Evolutionary conservation across 2,329 filamentous ascomycete species (phyloP).

Genomic region (Neonectria faginata): DNA sequence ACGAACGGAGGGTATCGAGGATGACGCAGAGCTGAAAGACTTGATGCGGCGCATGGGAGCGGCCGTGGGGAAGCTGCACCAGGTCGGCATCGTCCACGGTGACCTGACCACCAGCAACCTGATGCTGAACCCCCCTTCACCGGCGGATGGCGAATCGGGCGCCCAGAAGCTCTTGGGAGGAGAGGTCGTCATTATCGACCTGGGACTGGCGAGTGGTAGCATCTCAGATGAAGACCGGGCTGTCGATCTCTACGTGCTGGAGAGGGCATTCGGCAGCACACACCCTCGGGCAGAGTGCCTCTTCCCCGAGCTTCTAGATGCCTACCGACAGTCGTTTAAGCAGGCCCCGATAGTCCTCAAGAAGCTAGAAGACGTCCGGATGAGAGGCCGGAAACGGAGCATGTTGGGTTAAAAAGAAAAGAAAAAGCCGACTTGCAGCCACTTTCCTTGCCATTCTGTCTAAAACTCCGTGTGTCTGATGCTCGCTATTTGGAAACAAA

Average conservation of each 20-base stretch:
- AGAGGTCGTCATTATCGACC: conserved; percentile 91
- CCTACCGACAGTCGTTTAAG: conserved; percentile 81
- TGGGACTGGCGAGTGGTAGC: conserved; percentile 87
- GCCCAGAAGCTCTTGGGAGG: conserved; percentile 63
- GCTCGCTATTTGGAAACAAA: conserved; percentile 49
- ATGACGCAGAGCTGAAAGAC: conserved; percentile 64
- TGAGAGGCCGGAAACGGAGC: conserved; percentile 94
- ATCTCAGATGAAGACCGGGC: conserved; percentile 91
- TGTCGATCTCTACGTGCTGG: conserved; percentile 95
- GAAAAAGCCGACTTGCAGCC: conserved; percentile 40
- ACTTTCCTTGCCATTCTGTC: conserved; percentile 43
- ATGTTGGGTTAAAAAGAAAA: conserved; percentile 79
- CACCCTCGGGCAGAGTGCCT: conserved; percentile 86
- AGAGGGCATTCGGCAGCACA: conserved; percentile 93
- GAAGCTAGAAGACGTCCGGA: conserved; percentile 89
- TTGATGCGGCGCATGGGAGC: conserved; percentile 78
- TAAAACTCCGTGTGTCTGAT: conserved; percentile 49
- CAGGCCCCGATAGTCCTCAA: conserved; percentile 80
- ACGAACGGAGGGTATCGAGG: conserved; percentile 52
- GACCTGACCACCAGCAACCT: conserved; percentile 98
- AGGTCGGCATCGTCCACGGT: conserved; percentile 88
- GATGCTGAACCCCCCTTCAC: conserved; percentile 72
- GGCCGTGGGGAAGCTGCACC: conserved; percentile 82
- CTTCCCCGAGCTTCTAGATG: conserved; percentile 78
- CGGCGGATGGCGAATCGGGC: conserved; percentile 34